Evolutionary conservation across 352 stramenopile species (phyloP).

Genomic region (Phytophthora colocasiae): DNA sequence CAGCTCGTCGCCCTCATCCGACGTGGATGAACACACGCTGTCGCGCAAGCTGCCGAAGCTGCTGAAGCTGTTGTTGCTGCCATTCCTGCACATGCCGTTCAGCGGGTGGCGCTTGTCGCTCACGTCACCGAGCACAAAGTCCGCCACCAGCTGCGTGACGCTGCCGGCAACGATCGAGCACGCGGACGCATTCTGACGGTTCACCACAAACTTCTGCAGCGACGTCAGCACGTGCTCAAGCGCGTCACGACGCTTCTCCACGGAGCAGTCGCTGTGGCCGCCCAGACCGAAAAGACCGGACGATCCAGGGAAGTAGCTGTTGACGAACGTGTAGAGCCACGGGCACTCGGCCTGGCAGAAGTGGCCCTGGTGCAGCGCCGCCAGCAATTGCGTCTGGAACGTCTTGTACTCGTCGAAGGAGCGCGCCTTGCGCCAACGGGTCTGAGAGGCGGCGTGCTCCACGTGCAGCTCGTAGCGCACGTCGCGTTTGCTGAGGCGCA

Average conservation of each 20-base stretch:
- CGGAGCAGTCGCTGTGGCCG: not conserved
- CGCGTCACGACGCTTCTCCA: not conserved
- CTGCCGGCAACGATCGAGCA: not conserved
- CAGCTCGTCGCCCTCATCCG: not conserved
- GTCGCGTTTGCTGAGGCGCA: slow-evolving; percentile 24
- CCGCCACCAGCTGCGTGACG: not conserved
- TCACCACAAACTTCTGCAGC: slow-evolving; percentile 1
- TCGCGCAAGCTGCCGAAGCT: not conserved
- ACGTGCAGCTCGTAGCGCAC: slow-evolving; percentile 18
- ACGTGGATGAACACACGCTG: not conserved
- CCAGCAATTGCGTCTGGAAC: not conserved
- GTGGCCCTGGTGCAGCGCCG: not conserved
- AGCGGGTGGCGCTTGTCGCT: not conserved
- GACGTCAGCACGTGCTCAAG: not conserved
- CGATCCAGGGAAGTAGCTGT: not conserved
- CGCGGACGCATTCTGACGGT: not conserved
- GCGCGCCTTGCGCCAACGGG: not conserved
- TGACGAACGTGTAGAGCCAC: slow-evolving; percentile 2
- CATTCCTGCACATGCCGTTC: not conserved
- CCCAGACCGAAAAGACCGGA: not conserved
- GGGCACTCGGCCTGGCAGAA: slow-evolving; percentile 1
- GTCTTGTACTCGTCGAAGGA: slow-evolving; percentile 2
- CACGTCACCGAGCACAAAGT: slow-evolving; percentile 1
- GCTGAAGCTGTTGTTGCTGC: slow-evolving; percentile 1
- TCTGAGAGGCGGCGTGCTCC: not conserved